Conservation (phyloP, 495 filamentous ascomycete species). For the Penicillium fimorum region DNA sequence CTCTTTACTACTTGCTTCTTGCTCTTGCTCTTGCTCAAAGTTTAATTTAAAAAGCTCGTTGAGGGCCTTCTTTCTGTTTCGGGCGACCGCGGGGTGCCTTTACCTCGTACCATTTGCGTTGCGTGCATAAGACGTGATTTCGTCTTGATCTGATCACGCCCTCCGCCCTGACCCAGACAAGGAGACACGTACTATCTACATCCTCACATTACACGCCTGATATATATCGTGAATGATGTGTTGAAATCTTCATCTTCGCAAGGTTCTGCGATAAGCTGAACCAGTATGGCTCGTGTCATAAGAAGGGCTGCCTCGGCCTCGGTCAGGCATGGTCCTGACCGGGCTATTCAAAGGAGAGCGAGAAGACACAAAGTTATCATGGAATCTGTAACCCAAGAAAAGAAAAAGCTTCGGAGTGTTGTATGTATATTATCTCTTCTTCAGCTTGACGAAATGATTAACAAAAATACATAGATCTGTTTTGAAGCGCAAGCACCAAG, state of each 20-base stretch:
- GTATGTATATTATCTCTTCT: slow-evolving; percentile 41
- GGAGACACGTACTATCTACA: not conserved
- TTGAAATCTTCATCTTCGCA: not conserved
- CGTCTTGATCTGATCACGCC: slow-evolving; percentile 9
- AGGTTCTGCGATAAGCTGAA: slow-evolving; percentile 19
- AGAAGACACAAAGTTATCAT: slow-evolving; percentile 59
- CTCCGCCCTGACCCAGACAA: not conserved
- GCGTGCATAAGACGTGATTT: not conserved
- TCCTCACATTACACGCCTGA: not conserved
- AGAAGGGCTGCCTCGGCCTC: slow-evolving; percentile 34
- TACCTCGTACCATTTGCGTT: not conserved
- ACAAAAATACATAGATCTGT: slow-evolving; percentile 40
- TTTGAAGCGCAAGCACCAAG: slow-evolving; percentile 58
- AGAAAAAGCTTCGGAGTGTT: slow-evolving; percentile 57
- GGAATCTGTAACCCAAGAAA: slow-evolving; percentile 57
- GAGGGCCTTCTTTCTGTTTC: not conserved
- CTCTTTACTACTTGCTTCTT: not conserved
- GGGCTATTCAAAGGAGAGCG: slow-evolving; percentile 33
- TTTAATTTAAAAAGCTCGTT: not conserved
- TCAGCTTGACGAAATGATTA: slow-evolving; percentile 15
- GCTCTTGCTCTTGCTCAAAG: not conserved
- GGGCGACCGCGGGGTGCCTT: slow-evolving; percentile 4
- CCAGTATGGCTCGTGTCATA: slow-evolving; percentile 40
- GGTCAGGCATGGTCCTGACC: slow-evolving; percentile 34
- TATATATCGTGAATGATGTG: slow-evolving; percentile 8